Percentiles rank a stretch among this genome's conserved stretches.
Conservation (phyloP, 192 early-diverging fungal species). For the Coemansia sp. region DNA sequence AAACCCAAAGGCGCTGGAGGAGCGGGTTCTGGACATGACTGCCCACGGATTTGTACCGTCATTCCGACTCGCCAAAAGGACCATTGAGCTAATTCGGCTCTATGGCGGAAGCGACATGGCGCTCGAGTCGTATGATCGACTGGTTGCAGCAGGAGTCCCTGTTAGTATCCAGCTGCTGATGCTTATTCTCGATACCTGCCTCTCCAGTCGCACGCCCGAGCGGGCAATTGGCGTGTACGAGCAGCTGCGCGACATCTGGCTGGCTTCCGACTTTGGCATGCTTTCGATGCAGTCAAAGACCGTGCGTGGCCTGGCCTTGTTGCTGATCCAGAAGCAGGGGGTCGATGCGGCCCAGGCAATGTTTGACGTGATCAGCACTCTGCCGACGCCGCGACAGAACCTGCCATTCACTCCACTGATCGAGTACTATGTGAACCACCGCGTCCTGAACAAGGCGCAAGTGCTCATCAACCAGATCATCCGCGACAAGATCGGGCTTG, state of each 20-base stretch:
- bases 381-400: slow-evolving; percentile 2
- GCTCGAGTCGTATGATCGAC: slow-evolving; percentile 6
- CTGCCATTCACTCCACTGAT: slow-evolving; percentile 33
- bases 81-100: slow-evolving; percentile 9
- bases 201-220: not conserved
- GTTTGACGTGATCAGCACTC: slow-evolving; percentile 16
- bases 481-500: slow-evolving; percentile 24
- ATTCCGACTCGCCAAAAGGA: not conserved
- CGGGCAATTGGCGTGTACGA: slow-evolving; percentile 10
- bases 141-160: slow-evolving; percentile 15
- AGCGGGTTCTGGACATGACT: slow-evolving; percentile 4
- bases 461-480: slow-evolving; percentile 15
- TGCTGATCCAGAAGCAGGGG: slow-evolving; percentile 14
- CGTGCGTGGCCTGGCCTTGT: not conserved
- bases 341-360: slow-evolving; percentile 12
- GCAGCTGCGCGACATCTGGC: slow-evolving; percentile 6
- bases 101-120: slow-evolving; percentile 9
- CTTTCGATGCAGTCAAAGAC: not conserved
- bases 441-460: slow-evolving; percentile 8
- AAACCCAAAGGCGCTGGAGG: not conserved
- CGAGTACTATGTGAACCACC: slow-evolving; percentile 23
- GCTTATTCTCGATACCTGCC: slow-evolving; percentile 5
- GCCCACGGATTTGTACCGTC: slow-evolving; percentile 21
- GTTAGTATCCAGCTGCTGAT: slow-evolving; percentile 6
- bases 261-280: slow-evolving; percentile 1